Evolutionary conservation across 2,329 filamentous ascomycete genomes (phyloP).

Genomic region (Monosporascus sp.): DNA sequence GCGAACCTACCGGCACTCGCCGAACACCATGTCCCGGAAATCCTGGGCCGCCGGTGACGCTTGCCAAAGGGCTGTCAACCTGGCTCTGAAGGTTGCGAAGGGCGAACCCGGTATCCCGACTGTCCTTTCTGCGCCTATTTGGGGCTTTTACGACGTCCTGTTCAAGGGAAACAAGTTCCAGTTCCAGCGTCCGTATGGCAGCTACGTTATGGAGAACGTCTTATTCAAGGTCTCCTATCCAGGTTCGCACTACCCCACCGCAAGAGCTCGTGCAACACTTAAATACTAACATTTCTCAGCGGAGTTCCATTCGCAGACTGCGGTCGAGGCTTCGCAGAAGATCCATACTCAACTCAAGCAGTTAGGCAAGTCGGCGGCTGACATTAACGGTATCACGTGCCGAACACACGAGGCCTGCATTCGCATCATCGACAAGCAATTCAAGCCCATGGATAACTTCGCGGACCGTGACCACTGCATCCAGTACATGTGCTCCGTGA

Average conservation of each 20-base stretch:
- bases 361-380: conserved; percentile 83
- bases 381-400: conserved; percentile 91
- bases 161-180: conserved; percentile 95
- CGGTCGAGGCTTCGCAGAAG: conserved; percentile 88
- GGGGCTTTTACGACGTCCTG: conserved; percentile 98
- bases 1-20: conserved; percentile 93
- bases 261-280: not conserved
- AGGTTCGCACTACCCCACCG: conserved; percentile 45
- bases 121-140: conserved; percentile 84
- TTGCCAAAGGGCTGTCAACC: conserved; percentile 90
- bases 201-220: conserved; percentile 99
- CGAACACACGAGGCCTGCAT: conserved; percentile 97
- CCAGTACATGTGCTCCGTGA: conserved; percentile 97
- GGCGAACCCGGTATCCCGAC: conserved; percentile 89
- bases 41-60: conserved; percentile 98
- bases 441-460: conserved; percentile 99
- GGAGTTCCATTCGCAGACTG: conserved; percentile 98
- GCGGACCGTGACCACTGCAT: conserved; percentile 99
- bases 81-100: conserved; percentile 84
- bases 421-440: conserved; percentile 99
- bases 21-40: conserved; percentile 99
- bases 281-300: conserved; percentile 37
- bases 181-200: conserved; percentile 94
- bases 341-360: conserved; percentile 77
- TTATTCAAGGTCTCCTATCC: conserved; percentile 99